phyloP scores from a whole-genome alignment of 2,329 filamentous ascomycete genomes.

The Phaeosphaeria sp. region DNA sequence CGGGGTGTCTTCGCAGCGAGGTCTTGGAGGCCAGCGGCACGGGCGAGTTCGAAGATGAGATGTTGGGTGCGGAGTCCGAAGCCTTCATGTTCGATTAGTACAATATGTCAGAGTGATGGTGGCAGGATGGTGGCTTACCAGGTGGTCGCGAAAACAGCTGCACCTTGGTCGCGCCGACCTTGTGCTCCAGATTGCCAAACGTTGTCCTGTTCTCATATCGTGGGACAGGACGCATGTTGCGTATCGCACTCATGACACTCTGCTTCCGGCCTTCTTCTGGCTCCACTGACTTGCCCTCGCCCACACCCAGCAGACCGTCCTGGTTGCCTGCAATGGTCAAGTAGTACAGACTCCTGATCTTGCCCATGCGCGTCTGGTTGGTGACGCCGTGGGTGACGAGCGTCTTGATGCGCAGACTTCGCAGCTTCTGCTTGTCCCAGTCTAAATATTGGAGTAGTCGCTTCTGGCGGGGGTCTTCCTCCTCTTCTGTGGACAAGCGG shows the following conservation, averaged over 20 bases:
- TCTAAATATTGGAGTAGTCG: conserved; percentile 65
- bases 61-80: conserved; percentile 93
- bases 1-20: conserved; percentile 83
- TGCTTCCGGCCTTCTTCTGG: conserved; percentile 70
- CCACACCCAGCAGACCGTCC: conserved; percentile 84
- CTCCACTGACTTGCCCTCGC: conserved; percentile 88
- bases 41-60: conserved; percentile 93
- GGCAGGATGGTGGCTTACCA: conserved; percentile 64
- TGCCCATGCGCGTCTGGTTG: conserved; percentile 97
- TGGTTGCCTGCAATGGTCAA: conserved; percentile 86
- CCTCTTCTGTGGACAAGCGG: conserved; percentile 43
- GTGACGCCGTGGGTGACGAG: conserved; percentile 77
- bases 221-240: conserved; percentile 90
- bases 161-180: conserved; percentile 87
- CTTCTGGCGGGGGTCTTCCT: conserved; percentile 56
- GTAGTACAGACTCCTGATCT: conserved; percentile 78
- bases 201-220: conserved; percentile 93
- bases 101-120: background rate
- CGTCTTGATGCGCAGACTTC: conserved; percentile 69
- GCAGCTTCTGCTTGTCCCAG: conserved; percentile 56
- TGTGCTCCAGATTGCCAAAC: conserved; percentile 81
- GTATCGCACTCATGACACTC: conserved; percentile 80
- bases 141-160: conserved; percentile 83
- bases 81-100: conserved; percentile 60
- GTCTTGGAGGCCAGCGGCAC: conserved; percentile 84